phyloP scores from a whole-genome alignment of 768 basidiomycete genomes.

The Mycena latifolia region DNA sequence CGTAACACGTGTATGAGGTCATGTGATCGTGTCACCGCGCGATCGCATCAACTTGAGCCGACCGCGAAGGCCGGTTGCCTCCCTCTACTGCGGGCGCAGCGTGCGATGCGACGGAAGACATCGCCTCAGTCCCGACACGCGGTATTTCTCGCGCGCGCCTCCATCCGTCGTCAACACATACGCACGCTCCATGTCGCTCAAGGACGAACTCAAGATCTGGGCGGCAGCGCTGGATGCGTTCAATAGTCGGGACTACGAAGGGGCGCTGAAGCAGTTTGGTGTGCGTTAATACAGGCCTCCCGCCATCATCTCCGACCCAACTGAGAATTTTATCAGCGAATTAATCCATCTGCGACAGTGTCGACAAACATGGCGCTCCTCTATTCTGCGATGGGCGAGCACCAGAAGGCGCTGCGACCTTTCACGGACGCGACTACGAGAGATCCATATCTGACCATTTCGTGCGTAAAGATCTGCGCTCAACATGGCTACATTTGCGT shows the following conservation, averaged over 20 bases:
- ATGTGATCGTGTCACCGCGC: too few species aligned
- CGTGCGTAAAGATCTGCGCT: constrained; percentile 23
- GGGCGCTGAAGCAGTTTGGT: constrained; percentile 1
- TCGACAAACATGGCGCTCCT: constrained; percentile 27
- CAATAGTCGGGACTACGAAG: constrained; percentile 2
- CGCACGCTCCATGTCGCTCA: constrained; percentile 29
- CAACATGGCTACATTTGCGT: too few species aligned
- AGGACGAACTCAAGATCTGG: constrained; percentile 19
- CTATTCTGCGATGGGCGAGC: constrained; percentile 18
- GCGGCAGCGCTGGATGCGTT: constrained; percentile 6
- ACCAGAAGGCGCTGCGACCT: constrained; percentile 24
- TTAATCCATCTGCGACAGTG: constrained; percentile 9
- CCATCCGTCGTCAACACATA: too few species aligned
- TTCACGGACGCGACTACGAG: constrained; percentile 20
- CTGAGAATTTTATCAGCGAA: not conserved
- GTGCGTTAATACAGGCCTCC: not conserved
- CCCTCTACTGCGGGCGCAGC: too few species aligned
- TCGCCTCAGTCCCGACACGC: too few species aligned
- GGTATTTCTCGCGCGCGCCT: too few species aligned
- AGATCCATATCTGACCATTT: constrained; percentile 20
- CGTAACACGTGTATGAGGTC: too few species aligned
- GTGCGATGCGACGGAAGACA: too few species aligned
- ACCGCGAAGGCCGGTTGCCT: too few species aligned
- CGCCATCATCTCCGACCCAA: too few species aligned
- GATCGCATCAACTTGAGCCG: too few species aligned